Percentiles rank a stretch among this genome's conserved stretches.
Evolutionary conservation across 73 alveolate genomes (phyloP).

Genomic region (Paramecium tetraurelia): DNA sequence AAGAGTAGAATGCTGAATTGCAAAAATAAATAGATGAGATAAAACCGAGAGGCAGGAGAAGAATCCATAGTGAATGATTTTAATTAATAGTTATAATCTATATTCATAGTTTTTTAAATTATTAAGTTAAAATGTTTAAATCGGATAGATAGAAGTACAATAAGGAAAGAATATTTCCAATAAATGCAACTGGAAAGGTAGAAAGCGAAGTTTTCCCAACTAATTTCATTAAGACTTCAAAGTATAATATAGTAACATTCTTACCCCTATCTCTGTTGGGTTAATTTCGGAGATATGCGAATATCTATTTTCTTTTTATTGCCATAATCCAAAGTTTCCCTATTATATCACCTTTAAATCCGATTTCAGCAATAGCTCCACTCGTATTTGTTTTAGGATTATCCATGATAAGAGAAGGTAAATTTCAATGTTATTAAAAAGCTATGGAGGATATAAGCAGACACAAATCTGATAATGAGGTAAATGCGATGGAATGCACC

Average conservation of each 20-base stretch:
- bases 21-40: neutral
- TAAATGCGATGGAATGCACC: slow-evolving; percentile 38
- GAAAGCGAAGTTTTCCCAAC: neutral
- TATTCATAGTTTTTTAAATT: neutral
- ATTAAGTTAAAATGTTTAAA: slow-evolving; percentile 6
- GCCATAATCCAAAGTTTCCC: slow-evolving; percentile 85
- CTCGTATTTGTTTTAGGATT: slow-evolving; percentile 94
- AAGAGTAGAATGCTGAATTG: neutral
- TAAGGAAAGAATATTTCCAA: neutral
- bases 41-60: neutral
- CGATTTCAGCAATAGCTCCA: slow-evolving; percentile 96
- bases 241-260: slow-evolving; percentile 71
- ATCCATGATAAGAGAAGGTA: slow-evolving; percentile 93
- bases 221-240: slow-evolving; percentile 83
- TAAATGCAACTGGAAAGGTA: neutral
- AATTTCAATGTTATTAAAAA: neutral
- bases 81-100: neutral
- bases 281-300: slow-evolving; percentile 81
- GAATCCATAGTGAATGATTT: neutral
- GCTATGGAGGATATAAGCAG: slow-evolving; percentile 62
- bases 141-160: neutral
- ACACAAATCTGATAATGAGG: slow-evolving; percentile 61
- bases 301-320: slow-evolving; percentile 76
- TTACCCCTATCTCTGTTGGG: slow-evolving; percentile 70
- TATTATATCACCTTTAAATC: slow-evolving; percentile 89